Evolutionary conservation across 2,329 filamentous ascomycete species (phyloP), one percentile per base, ranked within the genome.

Genomic region (Diplocarpon rosae): DNA sequence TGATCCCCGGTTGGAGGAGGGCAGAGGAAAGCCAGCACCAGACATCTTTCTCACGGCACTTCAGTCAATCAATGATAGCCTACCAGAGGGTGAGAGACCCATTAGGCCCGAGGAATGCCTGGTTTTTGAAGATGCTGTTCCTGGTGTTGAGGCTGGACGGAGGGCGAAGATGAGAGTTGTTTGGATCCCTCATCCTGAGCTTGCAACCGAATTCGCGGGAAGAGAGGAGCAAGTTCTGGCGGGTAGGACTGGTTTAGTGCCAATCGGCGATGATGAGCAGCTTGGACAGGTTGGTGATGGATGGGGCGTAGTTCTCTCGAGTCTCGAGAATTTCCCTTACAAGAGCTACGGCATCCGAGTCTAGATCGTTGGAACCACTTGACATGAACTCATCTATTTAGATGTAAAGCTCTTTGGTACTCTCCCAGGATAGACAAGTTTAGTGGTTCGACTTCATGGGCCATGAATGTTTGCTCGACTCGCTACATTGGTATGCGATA

Each of bases 21-120:
- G 90, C 0, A 70, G 86, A 15, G 90, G 90, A 16, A 96, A 96
- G 66, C 90, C 90, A 0, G 74, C 90, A 30, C 90, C 90, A 0
- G 89, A 96, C 64, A 96, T 96, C 55, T 96, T 93, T 64, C 68
- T 93, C n/a, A 71, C 95, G 1, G 90, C 90, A 0, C 70, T 96
- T 41, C 71, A 83, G 63, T 84, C 80, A 3, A 82, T 96, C 63
- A 96, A 96, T 65, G 75, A 77, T 36, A 76, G 76, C 8, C 69
- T 93, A 8, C 67, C 70, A 0, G 66, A 71, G 3, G 77, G 76
- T 32, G 78, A 82, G 37, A 66, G 72, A 50, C 67, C 73, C 45
- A 82, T 96, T 52, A 70, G 62, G 42, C 87, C 89, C 0, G 83
- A 84, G 53, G 90, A 96, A 64, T 95, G 90, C 60, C 71, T 96